These are phyloP conservation scores for Mycosarcoma mackinlayi DNA, from an alignment of 1,284 basidiomycete genomes.

Conservation along the genomic window DNA sequence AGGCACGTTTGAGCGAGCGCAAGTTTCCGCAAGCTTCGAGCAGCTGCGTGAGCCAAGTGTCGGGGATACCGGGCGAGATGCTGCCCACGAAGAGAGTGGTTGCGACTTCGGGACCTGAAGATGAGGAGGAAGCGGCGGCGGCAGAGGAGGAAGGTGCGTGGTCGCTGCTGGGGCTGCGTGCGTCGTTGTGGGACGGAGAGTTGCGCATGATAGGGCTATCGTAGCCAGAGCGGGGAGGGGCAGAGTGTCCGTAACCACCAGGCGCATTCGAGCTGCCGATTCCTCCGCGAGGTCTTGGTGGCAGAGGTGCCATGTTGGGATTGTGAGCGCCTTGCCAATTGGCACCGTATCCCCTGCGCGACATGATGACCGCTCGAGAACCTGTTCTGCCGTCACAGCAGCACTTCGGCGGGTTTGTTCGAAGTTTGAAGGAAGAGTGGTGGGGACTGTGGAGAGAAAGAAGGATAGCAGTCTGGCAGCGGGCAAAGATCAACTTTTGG, in stretches of 20 bases:
- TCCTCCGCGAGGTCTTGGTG: conserved; percentile 46
- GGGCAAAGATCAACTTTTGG: background rate
- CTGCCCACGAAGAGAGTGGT: conserved; percentile 88
- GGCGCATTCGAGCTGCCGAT: conserved; percentile 40
- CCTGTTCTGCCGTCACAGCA: background rate
- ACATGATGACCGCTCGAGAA: conserved; percentile 14
- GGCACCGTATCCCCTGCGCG: conserved; percentile 30
- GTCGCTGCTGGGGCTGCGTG: conserved; percentile 13
- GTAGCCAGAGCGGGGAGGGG: conserved; percentile 30
- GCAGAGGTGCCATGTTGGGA: conserved; percentile 59
- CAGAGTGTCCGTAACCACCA: conserved; percentile 18
- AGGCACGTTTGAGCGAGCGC: conserved; percentile 87
- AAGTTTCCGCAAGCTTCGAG: conserved; percentile 88
- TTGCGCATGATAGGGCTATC: conserved; percentile 24
- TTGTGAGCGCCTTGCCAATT: conserved; percentile 56
- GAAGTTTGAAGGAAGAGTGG: background rate
- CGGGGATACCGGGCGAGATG: conserved; percentile 90
- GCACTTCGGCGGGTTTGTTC: no score
- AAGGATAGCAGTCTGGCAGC: background rate
- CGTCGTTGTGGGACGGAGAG: conserved; percentile 8
- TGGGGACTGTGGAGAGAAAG: background rate
- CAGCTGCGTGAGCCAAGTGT: conserved; percentile 79
- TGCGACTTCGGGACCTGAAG: conserved; percentile 63
- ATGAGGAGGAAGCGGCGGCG: conserved; percentile 6
- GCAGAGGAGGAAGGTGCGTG: conserved; percentile 15